phyloP scores from a whole-genome alignment of 2,329 filamentous ascomycete genomes.

The Aphanocladium album region DNA sequence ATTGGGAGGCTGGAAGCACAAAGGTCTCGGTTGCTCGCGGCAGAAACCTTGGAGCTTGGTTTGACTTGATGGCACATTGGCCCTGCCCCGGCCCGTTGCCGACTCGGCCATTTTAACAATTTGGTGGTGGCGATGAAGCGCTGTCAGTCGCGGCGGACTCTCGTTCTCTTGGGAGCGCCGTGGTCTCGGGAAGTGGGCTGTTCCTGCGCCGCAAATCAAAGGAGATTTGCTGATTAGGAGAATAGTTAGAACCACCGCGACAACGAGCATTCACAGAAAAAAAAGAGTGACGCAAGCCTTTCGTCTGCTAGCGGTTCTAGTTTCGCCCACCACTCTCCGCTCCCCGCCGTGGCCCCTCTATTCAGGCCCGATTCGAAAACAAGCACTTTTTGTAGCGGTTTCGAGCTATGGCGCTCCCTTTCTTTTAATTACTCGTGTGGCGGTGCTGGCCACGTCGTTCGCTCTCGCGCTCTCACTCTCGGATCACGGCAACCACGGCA shows the following conservation, averaged over 20 bases:
- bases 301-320: not conserved
- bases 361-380: not conserved
- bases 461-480: not conserved
- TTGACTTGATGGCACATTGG: not conserved
- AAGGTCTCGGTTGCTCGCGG: too few relatives aligned
- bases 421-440: not conserved
- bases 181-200: not conserved
- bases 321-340: not conserved
- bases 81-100: conserved; percentile 1
- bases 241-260: not conserved
- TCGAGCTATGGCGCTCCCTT: not conserved
- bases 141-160: not conserved
- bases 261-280: not conserved
- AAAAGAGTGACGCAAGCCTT: conserved; percentile 11
- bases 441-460: not conserved
- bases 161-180: not conserved
- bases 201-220: not conserved
- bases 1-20: too few relatives aligned
- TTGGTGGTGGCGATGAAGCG: not conserved
- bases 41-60: too few relatives aligned
- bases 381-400: not conserved
- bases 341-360: not conserved
- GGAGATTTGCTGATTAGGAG: not conserved
- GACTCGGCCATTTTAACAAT: not conserved
- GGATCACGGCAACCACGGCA: conserved; percentile 11